phyloP scores from a whole-genome alignment of 257 asterid genomes.

The Salvia miltiorrhiza region DNA sequence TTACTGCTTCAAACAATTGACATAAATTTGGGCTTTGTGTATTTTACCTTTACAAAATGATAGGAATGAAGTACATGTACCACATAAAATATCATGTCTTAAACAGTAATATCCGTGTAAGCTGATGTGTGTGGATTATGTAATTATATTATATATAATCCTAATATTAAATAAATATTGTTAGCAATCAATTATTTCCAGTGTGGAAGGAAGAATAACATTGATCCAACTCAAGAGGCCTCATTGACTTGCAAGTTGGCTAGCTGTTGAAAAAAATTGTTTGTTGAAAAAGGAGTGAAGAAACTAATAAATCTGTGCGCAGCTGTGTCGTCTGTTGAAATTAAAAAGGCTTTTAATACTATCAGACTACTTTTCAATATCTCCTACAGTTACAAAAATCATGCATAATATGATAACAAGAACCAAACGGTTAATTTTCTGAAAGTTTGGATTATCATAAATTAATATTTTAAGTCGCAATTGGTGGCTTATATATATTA shows the following conservation, averaged over 20 bases:
- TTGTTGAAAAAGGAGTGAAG: background rate
- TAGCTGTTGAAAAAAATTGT: background rate
- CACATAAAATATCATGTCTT: background rate
- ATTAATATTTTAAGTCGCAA: too few species aligned
- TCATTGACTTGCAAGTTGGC: conserved; percentile 14
- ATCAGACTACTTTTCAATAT: background rate
- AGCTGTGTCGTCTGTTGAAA: background rate
- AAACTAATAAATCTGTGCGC: background rate
- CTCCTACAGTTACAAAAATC: background rate
- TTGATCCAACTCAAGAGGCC: background rate
- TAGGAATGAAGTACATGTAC: background rate
- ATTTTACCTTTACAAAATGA: too few species aligned
- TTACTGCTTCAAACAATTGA: too few species aligned
- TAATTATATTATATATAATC: background rate
- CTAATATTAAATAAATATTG: background rate
- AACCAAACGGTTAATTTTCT: background rate
- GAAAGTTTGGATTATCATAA: too few species aligned
- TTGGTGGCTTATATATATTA: too few species aligned
- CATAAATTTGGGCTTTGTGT: too few species aligned
- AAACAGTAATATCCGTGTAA: background rate
- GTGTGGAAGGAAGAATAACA: background rate
- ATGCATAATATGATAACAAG: background rate
- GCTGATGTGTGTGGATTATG: background rate
- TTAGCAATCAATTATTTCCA: background rate
- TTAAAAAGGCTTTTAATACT: background rate